Evolutionary conservation across 495 filamentous ascomycete species (phyloP).

Genomic region (Aspergillus biplanus): DNA sequence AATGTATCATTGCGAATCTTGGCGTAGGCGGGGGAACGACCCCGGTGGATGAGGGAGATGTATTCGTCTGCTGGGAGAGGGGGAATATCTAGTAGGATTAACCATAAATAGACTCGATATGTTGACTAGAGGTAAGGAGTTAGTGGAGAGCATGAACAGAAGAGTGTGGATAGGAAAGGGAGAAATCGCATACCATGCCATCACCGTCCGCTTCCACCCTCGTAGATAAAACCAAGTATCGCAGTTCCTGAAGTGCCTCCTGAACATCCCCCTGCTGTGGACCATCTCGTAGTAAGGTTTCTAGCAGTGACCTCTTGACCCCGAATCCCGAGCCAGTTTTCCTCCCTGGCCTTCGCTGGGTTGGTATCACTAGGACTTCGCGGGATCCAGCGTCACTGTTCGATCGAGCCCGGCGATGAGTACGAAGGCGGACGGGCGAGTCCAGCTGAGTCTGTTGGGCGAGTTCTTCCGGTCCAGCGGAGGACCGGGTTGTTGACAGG

Average conservation of each 20-base stretch:
- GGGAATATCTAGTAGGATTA: conserved; percentile 84
- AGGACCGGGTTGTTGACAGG: conserved; percentile 34
- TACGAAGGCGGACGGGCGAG: conserved; percentile 36
- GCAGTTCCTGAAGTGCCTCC: conserved; percentile 71
- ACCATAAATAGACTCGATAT: conserved; percentile 92
- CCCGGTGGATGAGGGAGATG: conserved; percentile 86
- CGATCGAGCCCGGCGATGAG: conserved; percentile 65
- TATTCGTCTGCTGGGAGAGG: conserved; percentile 85
- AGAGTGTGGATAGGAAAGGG: conserved; percentile 20
- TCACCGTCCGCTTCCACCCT: conserved; percentile 82
- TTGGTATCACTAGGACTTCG: conserved; percentile 41
- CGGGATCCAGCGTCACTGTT: conserved; percentile 69
- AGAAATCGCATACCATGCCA: conserved; percentile 71
- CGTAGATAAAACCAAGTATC: conserved; percentile 75
- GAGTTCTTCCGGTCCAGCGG: conserved; percentile 29
- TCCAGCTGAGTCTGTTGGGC: conserved; percentile 23
- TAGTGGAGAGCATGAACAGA: conserved; percentile 11
- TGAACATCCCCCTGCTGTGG: conserved; percentile 69
- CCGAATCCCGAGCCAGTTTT: conserved; percentile 60
- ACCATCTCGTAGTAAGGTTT: conserved; percentile 69
- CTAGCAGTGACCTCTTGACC: conserved; percentile 63
- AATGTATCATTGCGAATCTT: conserved; percentile 99
- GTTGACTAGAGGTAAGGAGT: conserved; percentile 65
- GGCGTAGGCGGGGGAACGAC: conserved; percentile 88
- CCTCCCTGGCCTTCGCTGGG: conserved; percentile 53